These are phyloP conservation scores for Orobanche coerulescens DNA, from an alignment of 257 asterid species.

Conservation along the genomic window DNA sequence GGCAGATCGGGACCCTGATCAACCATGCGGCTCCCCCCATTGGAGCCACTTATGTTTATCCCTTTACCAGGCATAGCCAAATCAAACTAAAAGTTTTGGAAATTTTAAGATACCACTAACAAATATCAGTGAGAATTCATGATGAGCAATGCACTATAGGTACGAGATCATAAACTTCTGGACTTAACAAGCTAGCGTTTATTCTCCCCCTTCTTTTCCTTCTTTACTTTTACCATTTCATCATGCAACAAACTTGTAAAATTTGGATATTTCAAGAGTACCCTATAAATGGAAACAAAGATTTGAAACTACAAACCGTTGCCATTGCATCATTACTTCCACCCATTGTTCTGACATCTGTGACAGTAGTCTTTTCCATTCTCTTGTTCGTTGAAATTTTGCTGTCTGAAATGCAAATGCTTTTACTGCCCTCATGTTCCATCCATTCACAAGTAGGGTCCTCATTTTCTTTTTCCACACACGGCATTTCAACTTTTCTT, in stretches of 20 bases:
- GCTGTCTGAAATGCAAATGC: constrained; percentile 23
- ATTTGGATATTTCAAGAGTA: neutral
- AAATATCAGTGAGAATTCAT: constrained; percentile 5
- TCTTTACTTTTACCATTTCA: neutral
- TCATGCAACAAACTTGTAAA: neutral
- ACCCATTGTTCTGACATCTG: constrained; percentile 24
- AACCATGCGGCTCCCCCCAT: too few relatives aligned
- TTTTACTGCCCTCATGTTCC: constrained; percentile 23
- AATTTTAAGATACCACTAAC: neutral
- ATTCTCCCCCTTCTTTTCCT: too few relatives aligned
- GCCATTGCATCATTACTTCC: constrained; percentile 31
- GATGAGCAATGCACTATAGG: neutral
- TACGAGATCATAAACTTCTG: neutral
- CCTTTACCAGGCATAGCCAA: constrained; percentile 2
- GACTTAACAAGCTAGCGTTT: neutral
- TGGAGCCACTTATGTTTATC: too few relatives aligned
- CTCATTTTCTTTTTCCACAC: constrained; percentile 52
- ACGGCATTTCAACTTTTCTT: constrained; percentile 22
- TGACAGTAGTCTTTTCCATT: constrained; percentile 23
- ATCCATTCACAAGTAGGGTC: constrained; percentile 30
- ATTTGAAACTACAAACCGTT: constrained; percentile 39
- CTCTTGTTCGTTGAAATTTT: constrained; percentile 23
- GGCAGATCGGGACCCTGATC: too few relatives aligned
- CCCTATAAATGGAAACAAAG: neutral
- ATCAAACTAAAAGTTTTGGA: neutral